A percentile compares a stretch with the other conserved stretches of the same genome.
Evolutionary conservation across 768 basidiomycete species (phyloP).

Genomic region (Suillus luteus): DNA sequence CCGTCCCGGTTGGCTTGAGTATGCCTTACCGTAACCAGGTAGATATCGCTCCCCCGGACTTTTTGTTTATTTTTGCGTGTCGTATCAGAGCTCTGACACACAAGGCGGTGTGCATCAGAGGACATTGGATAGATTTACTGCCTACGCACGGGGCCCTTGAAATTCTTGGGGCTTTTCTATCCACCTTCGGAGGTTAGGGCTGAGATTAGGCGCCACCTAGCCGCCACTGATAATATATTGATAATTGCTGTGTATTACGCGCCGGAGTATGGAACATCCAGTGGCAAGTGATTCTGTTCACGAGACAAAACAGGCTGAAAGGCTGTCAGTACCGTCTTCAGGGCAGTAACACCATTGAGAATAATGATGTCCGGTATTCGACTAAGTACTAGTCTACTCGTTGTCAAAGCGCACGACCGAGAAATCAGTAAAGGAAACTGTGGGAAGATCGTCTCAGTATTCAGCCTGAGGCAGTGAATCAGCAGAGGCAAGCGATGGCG

Average conservation of each 20-base stretch:
- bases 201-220: background rate
- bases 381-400: too few species aligned
- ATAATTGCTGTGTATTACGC: background rate
- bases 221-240: background rate
- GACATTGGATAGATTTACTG: background rate
- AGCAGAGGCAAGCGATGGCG: background rate
- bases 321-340: background rate
- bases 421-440: background rate
- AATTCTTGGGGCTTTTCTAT: background rate
- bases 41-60: background rate
- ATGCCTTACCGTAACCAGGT: slow-evolving; percentile 4
- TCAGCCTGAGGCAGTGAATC: background rate
- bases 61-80: slow-evolving; percentile 2
- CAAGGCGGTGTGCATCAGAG: background rate
- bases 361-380: background rate
- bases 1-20: background rate
- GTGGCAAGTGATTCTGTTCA: background rate
- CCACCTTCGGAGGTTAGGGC: too few species aligned
- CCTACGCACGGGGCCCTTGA: background rate
- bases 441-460: background rate
- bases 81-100: background rate
- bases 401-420: background rate
- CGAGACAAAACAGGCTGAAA: background rate
- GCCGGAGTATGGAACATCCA: background rate
- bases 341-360: background rate